A percentile compares a stretch with the other conserved stretches of the same genome.
These are phyloP conservation scores for Theobroma grandiflorum DNA, from an alignment of 441 rosid species.

Conservation along the genomic window DNA sequence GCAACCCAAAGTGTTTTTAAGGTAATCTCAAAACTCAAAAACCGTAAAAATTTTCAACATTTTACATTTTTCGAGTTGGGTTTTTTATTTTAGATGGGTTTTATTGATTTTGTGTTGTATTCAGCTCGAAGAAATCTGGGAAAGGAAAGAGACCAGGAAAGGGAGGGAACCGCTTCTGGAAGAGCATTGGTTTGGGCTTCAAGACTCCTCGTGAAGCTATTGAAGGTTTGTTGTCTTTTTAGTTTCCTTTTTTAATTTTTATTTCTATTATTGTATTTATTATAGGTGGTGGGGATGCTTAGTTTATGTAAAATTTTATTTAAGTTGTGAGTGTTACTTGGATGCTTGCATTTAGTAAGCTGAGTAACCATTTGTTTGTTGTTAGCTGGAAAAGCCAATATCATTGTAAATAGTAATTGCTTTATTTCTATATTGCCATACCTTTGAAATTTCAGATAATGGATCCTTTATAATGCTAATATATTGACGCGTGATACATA, in stretches of 20 bases:
- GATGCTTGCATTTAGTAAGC: conserved; percentile 7
- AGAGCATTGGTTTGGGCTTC: conserved; percentile 67
- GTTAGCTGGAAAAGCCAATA: neutral
- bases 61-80: neutral
- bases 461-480: neutral
- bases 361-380: neutral
- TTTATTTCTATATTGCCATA: neutral
- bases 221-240: conserved; percentile 42
- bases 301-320: neutral
- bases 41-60: conserved; percentile 28
- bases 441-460: neutral
- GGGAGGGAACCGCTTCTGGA: conserved; percentile 65
- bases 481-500: neutral
- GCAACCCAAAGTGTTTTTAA: conserved; percentile 85
- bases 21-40: conserved; percentile 42
- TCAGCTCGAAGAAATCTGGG: conserved; percentile 62
- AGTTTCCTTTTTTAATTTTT: neutral
- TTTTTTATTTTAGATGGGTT: neutral
- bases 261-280: neutral
- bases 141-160: conserved; percentile 69
- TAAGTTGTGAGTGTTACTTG: neutral
- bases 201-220: conserved; percentile 69
- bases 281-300: neutral
- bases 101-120: neutral
- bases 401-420: neutral